These are phyloP conservation scores for Cinnamomum micranthum DNA, from an alignment of 164 flowering plant genomes.

Conservation along the genomic window DNA sequence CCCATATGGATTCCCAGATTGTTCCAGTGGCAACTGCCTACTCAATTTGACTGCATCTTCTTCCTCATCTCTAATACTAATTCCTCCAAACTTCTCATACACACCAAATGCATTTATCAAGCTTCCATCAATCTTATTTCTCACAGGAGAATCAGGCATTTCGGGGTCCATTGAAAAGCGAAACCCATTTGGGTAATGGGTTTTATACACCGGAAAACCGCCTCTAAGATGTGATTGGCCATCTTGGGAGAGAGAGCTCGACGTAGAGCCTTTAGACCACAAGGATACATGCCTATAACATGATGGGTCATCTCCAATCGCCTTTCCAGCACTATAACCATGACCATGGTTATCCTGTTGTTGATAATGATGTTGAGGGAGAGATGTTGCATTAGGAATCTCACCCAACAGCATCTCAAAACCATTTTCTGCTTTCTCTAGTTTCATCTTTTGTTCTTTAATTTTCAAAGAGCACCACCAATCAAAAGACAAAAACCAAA, in stretches of 20 bases:
- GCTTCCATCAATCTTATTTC: conserved; percentile 16
- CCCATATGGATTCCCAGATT: conserved; percentile 16
- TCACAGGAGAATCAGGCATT: conserved; percentile 13
- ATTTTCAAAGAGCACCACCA: no score
- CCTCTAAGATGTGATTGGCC: conserved; percentile 11
- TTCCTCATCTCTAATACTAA: conserved; percentile 26
- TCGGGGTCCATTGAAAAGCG: conserved; percentile 15
- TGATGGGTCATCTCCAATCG: conserved; percentile 12
- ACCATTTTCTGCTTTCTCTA: conserved; percentile 22
- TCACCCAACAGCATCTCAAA: conserved; percentile 32
- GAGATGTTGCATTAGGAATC: conserved; percentile 35
- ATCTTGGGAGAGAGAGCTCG: conserved; percentile 14
- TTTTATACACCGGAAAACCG: conserved; percentile 10
- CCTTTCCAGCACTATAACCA: conserved; percentile 3
- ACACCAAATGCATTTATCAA: conserved; percentile 25
- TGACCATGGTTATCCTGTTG: conserved; percentile 6
- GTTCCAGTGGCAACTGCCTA: not conserved
- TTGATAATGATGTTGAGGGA: conserved; percentile 9
- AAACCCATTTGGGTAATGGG: conserved; percentile 18
- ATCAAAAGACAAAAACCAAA: not conserved
- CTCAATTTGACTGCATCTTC: conserved; percentile 5
- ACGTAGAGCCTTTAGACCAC: conserved; percentile 30
- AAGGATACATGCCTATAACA: conserved; percentile 18
- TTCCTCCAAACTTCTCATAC: conserved; percentile 22
- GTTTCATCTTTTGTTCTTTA: conserved; percentile 21